Percentiles rank a stretch among this genome's conserved stretches.
Conservation (phyloP, 2,329 filamentous ascomycete genomes). For the Calonectria pseudoturangicola region DNA sequence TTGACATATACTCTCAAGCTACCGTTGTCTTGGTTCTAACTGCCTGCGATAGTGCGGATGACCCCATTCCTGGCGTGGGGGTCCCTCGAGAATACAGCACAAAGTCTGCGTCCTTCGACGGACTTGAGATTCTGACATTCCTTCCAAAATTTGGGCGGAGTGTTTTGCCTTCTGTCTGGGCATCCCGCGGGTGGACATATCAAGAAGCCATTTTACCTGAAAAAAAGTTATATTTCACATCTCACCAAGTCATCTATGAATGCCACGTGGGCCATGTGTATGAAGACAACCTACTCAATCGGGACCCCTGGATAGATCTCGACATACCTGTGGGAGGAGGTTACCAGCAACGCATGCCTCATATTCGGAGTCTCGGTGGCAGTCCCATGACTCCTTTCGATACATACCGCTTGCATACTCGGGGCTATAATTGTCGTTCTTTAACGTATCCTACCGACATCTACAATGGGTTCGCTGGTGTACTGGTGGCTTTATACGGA, state of each 20-base stretch:
- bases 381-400: not conserved
- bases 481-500: not conserved
- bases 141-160: not conserved
- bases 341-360: slow-evolving; percentile 2
- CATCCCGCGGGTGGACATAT: slow-evolving; percentile 31
- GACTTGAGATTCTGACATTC: not conserved
- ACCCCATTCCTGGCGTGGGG: not conserved
- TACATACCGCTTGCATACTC: not conserved
- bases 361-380: not conserved
- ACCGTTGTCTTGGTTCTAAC: not conserved
- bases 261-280: slow-evolving; percentile 11
- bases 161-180: slow-evolving; percentile 10
- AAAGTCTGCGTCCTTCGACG: not conserved
- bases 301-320: not conserved
- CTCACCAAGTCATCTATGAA: slow-evolving; percentile 7
- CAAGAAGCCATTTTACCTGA: slow-evolving; percentile 22
- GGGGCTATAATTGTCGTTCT: not conserved
- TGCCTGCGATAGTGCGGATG: not conserved
- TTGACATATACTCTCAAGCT: slow-evolving; percentile 11
- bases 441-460: not conserved
- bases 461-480: not conserved
- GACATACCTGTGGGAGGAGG: slow-evolving; percentile 1
- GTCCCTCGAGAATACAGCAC: not conserved
- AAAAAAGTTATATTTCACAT: slow-evolving; percentile 23
- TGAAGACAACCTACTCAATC: slow-evolving; percentile 15